A percentile compares a stretch with the other conserved stretches of the same genome.
phyloP scores from a whole-genome alignment of 768 basidiomycete genomes.

The Xanthoconium stramineum region DNA sequence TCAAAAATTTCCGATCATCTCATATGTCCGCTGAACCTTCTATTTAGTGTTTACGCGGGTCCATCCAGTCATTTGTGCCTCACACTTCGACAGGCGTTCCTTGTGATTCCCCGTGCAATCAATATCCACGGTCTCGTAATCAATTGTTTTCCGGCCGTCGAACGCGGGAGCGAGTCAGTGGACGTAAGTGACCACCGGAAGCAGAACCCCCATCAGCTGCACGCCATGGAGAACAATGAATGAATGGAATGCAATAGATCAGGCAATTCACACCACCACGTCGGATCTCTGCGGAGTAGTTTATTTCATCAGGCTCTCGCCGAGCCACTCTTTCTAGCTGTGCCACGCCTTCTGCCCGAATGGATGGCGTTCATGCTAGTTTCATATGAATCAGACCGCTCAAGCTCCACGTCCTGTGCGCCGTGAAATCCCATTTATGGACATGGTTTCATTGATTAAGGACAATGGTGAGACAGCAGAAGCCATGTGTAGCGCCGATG shows the following conservation, averaged over 20 bases:
- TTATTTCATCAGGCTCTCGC: conserved; percentile 11
- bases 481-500: conserved; percentile 21
- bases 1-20: conserved; percentile 21
- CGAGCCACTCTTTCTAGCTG: conserved; percentile 8
- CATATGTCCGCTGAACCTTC: conserved; percentile 28
- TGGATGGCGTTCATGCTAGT: conserved; percentile 20
- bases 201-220: conserved; percentile 23
- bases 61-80: conserved; percentile 19
- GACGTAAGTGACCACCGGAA: conserved; percentile 31
- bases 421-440: conserved; percentile 19
- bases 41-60: conserved; percentile 23
- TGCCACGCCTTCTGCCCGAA: conserved; percentile 9
- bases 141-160: conserved; percentile 15
- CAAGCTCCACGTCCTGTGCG: conserved; percentile 32
- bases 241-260: conserved; percentile 19
- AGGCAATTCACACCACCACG: conserved; percentile 11
- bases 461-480: conserved; percentile 13
- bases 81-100: conserved; percentile 12
- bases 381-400: conserved; percentile 18
- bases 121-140: conserved; percentile 14
- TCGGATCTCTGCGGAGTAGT: conserved; percentile 16
- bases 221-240: conserved; percentile 22
- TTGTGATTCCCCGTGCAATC: conserved; percentile 23
- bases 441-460: conserved; percentile 13
- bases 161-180: conserved; percentile 32